phyloP scores from a whole-genome alignment of 805 yeast species.

The Zygoascus bituminiphila region DNA sequence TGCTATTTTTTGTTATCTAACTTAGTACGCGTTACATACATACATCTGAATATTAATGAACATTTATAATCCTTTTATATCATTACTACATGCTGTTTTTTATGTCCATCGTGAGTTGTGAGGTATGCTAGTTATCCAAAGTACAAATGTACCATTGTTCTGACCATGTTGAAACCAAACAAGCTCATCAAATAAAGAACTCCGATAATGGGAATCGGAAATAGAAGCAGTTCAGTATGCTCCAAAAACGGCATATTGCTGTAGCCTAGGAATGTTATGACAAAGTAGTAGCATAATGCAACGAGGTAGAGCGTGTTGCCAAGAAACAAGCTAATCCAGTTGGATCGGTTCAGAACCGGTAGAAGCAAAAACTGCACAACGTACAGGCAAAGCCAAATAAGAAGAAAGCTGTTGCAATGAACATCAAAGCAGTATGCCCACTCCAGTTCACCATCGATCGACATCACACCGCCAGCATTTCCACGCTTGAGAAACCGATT shows the following conservation, averaged over 20 bases:
- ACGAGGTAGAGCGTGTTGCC: constrained; percentile 75
- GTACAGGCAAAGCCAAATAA: constrained; percentile 70
- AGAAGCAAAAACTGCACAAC: constrained; percentile 64
- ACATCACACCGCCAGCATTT: constrained; percentile 17
- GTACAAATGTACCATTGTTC: constrained; percentile 45
- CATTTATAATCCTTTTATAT: background rate
- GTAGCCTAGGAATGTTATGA: constrained; percentile 84
- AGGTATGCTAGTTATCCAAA: constrained; percentile 22
- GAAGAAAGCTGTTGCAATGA: constrained; percentile 82
- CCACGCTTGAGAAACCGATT: constrained; percentile 45
- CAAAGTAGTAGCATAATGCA: constrained; percentile 66
- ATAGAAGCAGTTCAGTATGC: constrained; percentile 51
- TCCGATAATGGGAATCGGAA: constrained; percentile 56
- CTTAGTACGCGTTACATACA: too few species aligned
- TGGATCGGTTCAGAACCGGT: constrained; percentile 59
- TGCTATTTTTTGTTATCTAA: too few species aligned
- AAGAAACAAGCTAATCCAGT: constrained; percentile 57
- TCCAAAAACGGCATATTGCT: constrained; percentile 61
- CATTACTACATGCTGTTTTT: background rate
- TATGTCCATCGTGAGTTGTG: background rate
- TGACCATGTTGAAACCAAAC: constrained; percentile 67
- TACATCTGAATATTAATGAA: background rate
- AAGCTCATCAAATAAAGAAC: constrained; percentile 52
- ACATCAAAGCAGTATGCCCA: constrained; percentile 95
- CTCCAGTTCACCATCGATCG: constrained; percentile 45